These are phyloP conservation scores for Crataegus laevigata DNA, from an alignment of 306 rosid species.

Conservation along the genomic window DNA sequence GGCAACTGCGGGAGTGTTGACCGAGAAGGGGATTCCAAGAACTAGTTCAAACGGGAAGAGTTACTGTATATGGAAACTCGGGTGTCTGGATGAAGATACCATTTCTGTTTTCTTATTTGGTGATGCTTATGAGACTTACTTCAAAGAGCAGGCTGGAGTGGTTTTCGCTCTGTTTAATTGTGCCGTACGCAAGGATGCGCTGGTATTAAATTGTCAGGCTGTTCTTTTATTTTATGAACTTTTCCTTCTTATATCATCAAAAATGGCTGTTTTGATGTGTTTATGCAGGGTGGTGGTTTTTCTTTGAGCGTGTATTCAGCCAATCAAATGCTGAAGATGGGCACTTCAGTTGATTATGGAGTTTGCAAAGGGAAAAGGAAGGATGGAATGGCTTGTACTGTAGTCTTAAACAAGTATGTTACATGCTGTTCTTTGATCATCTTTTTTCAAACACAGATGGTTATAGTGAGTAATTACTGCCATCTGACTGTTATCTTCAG, in stretches of 20 bases:
- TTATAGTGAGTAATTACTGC: neutral
- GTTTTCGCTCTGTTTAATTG: constrained; percentile 70
- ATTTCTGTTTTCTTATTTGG: constrained; percentile 81
- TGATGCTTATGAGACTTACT: constrained; percentile 66
- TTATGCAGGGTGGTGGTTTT: constrained; percentile 72
- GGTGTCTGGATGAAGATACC: constrained; percentile 61
- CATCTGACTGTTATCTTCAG: neutral
- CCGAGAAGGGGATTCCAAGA: constrained; percentile 61
- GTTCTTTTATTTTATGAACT: neutral
- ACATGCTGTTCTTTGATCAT: neutral
- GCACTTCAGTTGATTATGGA: constrained; percentile 77
- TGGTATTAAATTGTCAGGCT: constrained; percentile 31
- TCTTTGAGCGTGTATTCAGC: constrained; percentile 67
- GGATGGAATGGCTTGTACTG: constrained; percentile 73
- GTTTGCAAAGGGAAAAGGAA: constrained; percentile 76
- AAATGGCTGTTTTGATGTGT: neutral
- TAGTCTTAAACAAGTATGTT: constrained; percentile 63
- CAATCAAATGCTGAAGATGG: constrained; percentile 67
- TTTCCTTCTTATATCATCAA: neutral
- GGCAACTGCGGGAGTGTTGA: constrained; percentile 83
- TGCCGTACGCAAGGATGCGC: constrained; percentile 63
- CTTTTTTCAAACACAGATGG: neutral
- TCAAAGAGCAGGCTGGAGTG: constrained; percentile 49
- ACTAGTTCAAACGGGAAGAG: constrained; percentile 67
- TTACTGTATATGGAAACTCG: constrained; percentile 67